These are phyloP conservation scores for Globisporangium abappressorium DNA, from an alignment of 352 stramenopile genomes.

Conservation along the genomic window DNA sequence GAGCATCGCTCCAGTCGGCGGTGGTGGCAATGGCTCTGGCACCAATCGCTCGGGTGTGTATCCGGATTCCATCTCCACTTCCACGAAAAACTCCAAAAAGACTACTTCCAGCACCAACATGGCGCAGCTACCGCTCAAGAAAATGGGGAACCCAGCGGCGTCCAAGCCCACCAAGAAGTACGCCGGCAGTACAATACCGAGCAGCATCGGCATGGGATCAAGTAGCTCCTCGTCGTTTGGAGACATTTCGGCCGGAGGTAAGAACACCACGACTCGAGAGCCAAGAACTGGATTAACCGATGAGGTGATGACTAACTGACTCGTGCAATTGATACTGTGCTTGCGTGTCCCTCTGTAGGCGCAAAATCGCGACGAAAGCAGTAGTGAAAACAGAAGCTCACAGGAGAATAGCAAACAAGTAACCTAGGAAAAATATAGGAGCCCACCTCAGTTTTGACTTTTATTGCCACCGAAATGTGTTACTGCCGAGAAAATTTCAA, in stretches of 20 bases:
- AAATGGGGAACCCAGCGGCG: slow-evolving; percentile 16
- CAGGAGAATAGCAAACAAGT: background rate
- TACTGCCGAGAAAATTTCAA: no score
- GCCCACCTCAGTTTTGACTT: slow-evolving; percentile 11
- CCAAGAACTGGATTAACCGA: background rate
- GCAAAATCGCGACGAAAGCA: slow-evolving; percentile 27
- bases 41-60: slow-evolving; percentile 34
- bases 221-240: slow-evolving; percentile 14
- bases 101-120: background rate
- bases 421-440: background rate
- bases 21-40: slow-evolving; percentile 23
- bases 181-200: slow-evolving; percentile 11
- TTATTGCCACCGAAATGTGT: no score
- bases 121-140: slow-evolving; percentile 28
- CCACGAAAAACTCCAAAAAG: slow-evolving; percentile 8
- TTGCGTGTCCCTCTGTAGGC: slow-evolving; percentile 10
- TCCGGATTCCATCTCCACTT: slow-evolving; percentile 16
- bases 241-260: slow-evolving; percentile 7
- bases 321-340: background rate
- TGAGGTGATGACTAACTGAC: background rate
- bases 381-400: slow-evolving; percentile 9
- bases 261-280: background rate
- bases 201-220: slow-evolving; percentile 7
- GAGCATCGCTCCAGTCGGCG: slow-evolving; percentile 8
- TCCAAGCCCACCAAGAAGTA: slow-evolving; percentile 21